Evolutionary conservation across 345 rosid genomes (phyloP).

Genomic region (Eutrema yunnanense): DNA sequence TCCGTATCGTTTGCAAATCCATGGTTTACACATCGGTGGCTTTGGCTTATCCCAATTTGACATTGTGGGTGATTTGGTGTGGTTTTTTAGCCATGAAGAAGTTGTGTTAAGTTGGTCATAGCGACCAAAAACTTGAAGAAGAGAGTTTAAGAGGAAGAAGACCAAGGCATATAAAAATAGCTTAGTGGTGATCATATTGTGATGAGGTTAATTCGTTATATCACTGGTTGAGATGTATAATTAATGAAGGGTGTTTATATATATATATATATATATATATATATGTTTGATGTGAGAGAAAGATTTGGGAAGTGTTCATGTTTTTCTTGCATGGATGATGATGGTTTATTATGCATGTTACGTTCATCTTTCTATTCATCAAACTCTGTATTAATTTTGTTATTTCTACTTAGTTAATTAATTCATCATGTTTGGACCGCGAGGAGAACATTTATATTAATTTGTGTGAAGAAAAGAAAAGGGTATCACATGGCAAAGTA

Average conservation of each 20-base stretch:
- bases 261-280: neutral
- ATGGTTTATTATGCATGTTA: constrained; percentile 22
- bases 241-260: neutral
- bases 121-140: constrained; percentile 7
- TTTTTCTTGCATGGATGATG: constrained; percentile 26
- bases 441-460: constrained; percentile 4
- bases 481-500: constrained; percentile 28
- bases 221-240: neutral
- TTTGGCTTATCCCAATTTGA: constrained; percentile 1
- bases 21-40: constrained; percentile 22
- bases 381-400: neutral
- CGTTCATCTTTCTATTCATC: constrained; percentile 14
- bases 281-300: constrained; percentile 13
- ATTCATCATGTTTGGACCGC: constrained; percentile 4
- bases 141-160: constrained; percentile 3
- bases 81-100: constrained; percentile 23
- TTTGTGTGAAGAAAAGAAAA: constrained; percentile 24
- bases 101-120: constrained; percentile 11
- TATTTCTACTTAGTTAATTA: neutral
- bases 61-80: neutral
- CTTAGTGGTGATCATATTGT: constrained; percentile 17
- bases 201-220: neutral
- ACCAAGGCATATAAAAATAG: neutral
- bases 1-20: constrained; percentile 14
- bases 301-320: constrained; percentile 14